phyloP scores from a whole-genome alignment of 306 rosid genomes.

The Quercus gilva region DNA sequence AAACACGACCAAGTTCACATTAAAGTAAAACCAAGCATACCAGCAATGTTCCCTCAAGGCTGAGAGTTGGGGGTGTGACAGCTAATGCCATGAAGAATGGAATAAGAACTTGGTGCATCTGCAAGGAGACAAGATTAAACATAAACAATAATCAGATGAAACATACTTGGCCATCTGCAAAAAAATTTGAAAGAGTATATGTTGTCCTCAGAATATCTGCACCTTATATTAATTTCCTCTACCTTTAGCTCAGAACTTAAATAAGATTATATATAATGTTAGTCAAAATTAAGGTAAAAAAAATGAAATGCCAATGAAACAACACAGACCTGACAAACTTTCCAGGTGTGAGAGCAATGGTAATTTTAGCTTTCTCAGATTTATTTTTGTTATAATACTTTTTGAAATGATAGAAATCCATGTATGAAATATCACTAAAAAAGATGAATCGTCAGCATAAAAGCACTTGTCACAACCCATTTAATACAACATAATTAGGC shows the following conservation, averaged over 20 bases:
- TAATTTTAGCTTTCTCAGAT: not conserved
- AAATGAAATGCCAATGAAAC: not conserved
- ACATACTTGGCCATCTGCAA: not conserved
- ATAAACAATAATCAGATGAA: not conserved
- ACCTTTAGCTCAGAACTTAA: not conserved
- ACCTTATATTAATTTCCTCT: slow-evolving; percentile 6
- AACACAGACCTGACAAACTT: not conserved
- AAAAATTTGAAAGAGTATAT: not conserved
- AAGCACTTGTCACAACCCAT: not conserved
- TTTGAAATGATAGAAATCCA: not conserved
- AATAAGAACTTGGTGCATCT: slow-evolving; percentile 84
- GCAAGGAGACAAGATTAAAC: slow-evolving; percentile 23
- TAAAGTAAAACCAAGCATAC: slow-evolving; percentile 38
- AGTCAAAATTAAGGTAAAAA: not conserved
- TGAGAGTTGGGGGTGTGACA: slow-evolving; percentile 75
- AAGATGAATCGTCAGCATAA: not conserved
- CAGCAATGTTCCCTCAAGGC: slow-evolving; percentile 95
- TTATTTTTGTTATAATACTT: not conserved
- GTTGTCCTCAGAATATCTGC: not conserved
- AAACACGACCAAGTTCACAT: not conserved
- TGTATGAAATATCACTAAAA: not conserved
- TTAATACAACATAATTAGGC: not conserved
- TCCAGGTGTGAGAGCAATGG: not conserved
- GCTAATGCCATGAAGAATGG: slow-evolving; percentile 74
- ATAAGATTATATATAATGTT: not conserved